These are phyloP conservation scores for Fomitopsis palustris DNA, from an alignment of 1,284 basidiomycete genomes.

Conservation along the genomic window DNA sequence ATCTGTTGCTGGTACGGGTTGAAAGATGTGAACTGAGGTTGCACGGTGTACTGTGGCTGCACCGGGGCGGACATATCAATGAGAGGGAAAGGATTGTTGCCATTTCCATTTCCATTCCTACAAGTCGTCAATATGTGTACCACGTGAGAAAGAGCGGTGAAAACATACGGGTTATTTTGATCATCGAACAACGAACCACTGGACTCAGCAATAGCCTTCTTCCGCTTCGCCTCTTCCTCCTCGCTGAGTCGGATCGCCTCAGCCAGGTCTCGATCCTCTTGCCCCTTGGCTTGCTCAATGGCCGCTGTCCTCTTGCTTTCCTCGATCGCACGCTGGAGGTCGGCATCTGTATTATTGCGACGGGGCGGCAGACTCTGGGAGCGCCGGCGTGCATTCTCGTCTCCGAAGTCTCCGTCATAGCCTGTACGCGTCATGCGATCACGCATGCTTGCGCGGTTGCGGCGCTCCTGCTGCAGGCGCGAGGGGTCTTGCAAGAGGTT, in stretches of 20 bases:
- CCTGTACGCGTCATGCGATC: constrained; percentile 84
- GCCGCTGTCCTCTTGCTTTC: constrained; percentile 77
- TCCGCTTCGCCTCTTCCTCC: constrained; percentile 80
- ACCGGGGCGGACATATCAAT: constrained; percentile 53
- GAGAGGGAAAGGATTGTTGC: constrained; percentile 62
- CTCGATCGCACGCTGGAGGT: constrained; percentile 80
- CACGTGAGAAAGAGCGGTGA: neutral
- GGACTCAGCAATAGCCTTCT: constrained; percentile 67
- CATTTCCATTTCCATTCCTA: constrained; percentile 5
- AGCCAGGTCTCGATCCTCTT: constrained; percentile 78
- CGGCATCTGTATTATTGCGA: constrained; percentile 66
- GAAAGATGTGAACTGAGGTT: constrained; percentile 81
- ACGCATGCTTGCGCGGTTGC: constrained; percentile 86
- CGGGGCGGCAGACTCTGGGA: constrained; percentile 35
- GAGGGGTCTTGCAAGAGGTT: constrained; percentile 91
- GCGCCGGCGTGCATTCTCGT: constrained; percentile 40
- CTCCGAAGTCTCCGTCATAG: constrained; percentile 38
- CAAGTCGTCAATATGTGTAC: neutral
- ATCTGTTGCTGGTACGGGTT: constrained; percentile 96
- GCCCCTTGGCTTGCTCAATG: constrained; percentile 65
- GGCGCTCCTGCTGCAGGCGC: constrained; percentile 83
- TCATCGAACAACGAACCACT: constrained; percentile 89
- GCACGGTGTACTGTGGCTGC: constrained; percentile 71
- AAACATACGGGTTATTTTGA: constrained; percentile 63
- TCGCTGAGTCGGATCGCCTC: constrained; percentile 81